Percentiles rank a stretch among this genome's conserved stretches.
These are phyloP conservation scores for Hypericum perforatum DNA, from an alignment of 345 rosid genomes.

Conservation along the genomic window DNA sequence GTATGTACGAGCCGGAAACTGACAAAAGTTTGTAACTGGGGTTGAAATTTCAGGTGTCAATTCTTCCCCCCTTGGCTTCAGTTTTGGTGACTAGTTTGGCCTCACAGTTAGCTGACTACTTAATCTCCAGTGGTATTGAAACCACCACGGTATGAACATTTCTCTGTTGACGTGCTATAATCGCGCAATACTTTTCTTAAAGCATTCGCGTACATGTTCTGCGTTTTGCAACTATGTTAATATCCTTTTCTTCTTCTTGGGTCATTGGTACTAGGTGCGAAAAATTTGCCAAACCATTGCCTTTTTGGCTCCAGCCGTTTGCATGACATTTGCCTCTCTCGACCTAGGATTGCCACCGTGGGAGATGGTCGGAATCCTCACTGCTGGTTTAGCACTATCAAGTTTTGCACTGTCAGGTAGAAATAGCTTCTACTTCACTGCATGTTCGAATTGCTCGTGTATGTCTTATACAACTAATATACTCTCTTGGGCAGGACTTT, in stretches of 20 bases:
- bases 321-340: constrained; percentile 75
- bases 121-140: constrained; percentile 69
- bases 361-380: constrained; percentile 84
- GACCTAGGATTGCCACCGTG: constrained; percentile 90
- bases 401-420: constrained; percentile 92
- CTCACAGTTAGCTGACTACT: constrained; percentile 74
- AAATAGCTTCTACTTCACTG: too few species aligned
- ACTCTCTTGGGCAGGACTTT: constrained; percentile 41
- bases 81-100: constrained; percentile 65
- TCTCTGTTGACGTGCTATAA: constrained; percentile 4
- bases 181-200: too few species aligned
- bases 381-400: constrained; percentile 76
- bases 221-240: too few species aligned
- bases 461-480: too few species aligned
- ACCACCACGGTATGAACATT: constrained; percentile 56
- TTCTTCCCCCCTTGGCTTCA: constrained; percentile 96
- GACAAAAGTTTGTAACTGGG: too few species aligned
- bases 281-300: constrained; percentile 88
- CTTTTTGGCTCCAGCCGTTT: constrained; percentile 79
- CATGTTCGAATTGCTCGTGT: too few species aligned
- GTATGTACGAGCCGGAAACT: too few species aligned
- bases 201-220: too few species aligned
- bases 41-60: constrained; percentile 56
- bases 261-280: constrained; percentile 49
- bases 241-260: background rate